phyloP scores from a whole-genome alignment of 345 rosid species.

The Pistacia atlantica region DNA sequence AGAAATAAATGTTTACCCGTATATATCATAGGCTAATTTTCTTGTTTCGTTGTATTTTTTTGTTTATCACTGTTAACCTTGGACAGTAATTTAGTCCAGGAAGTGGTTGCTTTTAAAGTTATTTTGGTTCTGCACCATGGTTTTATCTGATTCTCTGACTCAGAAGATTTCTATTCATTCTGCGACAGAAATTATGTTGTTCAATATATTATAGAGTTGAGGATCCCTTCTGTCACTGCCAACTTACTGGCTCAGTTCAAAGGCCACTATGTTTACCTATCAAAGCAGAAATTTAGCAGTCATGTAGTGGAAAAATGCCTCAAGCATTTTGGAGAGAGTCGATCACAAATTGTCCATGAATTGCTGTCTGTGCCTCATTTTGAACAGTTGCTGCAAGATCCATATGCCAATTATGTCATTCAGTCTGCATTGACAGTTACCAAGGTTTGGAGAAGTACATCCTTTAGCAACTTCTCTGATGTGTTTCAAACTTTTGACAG shows the following conservation, averaged over 20 bases:
- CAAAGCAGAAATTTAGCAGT: constrained; percentile 75
- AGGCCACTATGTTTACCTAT: constrained; percentile 57
- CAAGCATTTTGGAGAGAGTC: constrained; percentile 45
- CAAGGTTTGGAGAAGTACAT: constrained; percentile 36
- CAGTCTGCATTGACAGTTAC: constrained; percentile 66
- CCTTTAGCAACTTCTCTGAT: not conserved
- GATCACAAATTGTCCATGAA: constrained; percentile 56
- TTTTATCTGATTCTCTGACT: not conserved
- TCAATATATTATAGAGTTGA: constrained; percentile 63
- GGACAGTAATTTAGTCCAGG: not conserved
- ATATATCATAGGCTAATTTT: too few species aligned
- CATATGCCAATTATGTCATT: constrained; percentile 76
- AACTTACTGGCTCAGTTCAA: constrained; percentile 49
- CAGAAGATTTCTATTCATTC: constrained; percentile 5
- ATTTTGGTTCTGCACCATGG: not conserved
- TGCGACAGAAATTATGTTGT: constrained; percentile 74
- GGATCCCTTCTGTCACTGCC: constrained; percentile 36
- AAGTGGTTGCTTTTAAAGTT: not conserved
- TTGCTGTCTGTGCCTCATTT: constrained; percentile 54
- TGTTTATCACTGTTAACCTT: too few species aligned
- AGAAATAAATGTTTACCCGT: too few species aligned
- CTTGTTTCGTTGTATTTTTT: too few species aligned
- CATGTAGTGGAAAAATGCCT: constrained; percentile 79
- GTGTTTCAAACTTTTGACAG: not conserved
- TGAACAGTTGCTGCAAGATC: constrained; percentile 72